Percentiles rank a stretch among this genome's conserved stretches.
Conservation (phyloP, 306 rosid genomes). For the Quercus wislizeni region DNA sequence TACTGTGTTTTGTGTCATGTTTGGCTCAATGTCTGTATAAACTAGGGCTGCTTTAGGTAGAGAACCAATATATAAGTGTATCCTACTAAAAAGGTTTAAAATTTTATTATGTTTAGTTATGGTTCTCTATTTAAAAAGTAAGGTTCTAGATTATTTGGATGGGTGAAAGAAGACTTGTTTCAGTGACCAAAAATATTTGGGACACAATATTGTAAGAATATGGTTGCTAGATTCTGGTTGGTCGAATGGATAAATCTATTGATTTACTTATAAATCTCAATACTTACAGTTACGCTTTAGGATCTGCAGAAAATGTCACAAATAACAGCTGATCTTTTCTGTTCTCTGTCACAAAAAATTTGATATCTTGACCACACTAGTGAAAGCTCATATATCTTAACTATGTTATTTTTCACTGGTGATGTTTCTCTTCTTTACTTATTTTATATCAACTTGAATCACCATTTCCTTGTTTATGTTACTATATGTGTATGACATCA, state of each 20-base stretch:
- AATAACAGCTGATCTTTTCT: background rate
- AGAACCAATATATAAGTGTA: background rate
- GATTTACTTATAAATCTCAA: background rate
- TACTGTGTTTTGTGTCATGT: background rate
- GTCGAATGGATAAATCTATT: background rate
- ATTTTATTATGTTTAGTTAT: background rate
- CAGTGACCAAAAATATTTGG: background rate
- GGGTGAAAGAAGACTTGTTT: background rate
- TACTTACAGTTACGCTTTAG: background rate
- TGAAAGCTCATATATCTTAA: background rate
- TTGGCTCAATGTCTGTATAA: background rate
- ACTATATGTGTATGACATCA: slow-evolving; percentile 5
- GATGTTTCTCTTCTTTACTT: background rate
- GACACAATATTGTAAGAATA: background rate
- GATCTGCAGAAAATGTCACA: background rate
- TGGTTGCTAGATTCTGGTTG: background rate
- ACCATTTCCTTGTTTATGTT: background rate
- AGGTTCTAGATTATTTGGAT: background rate
- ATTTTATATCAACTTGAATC: background rate
- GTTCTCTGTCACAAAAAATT: background rate
- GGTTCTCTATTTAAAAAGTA: background rate
- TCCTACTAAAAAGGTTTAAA: background rate
- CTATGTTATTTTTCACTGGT: background rate
- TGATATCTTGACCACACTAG: background rate
- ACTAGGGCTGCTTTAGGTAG: background rate